Base-by-base conservation (phyloP, 192 early-diverging fungal genomes). In the Backusella psychrophila region DNA sequence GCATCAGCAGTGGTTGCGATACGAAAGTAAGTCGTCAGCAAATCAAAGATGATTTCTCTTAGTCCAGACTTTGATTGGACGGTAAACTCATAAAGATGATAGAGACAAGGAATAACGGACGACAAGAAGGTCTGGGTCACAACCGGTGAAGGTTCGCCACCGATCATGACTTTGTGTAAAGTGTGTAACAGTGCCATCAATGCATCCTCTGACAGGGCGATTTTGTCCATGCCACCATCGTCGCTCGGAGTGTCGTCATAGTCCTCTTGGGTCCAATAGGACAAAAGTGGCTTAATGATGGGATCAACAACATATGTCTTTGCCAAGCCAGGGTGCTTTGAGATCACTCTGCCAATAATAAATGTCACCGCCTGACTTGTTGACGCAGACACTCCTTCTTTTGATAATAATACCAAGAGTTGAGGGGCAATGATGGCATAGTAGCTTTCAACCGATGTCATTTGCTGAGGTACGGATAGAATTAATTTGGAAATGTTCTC, bases 401-500 rank as follows among this genome's bases (percentile, higher is more conserved):
- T 70, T 46, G 44, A 3, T 35, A 79, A 41, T 36, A 79, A 69
- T 9, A 23, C 39, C 53, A 86, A 31, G 31, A 90, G 67, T 44
- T 90, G 90, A 15, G 87, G 81, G 38, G 83, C 78, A 56, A 91
- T 82, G 23, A 76, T 74, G 26, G 79, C 69, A 72, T 86, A 89
- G 77, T 90, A 91, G 19, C 78, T 76, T 77, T 91, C 87, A 23
- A 84, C 77, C 8, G 91, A 92, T 7, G 82, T 75, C 73, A 86
- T 83, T 72, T 91, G 89, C 56, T 75, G 78, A 9, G 91, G 91
- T 17, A 90, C 86, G 21, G 88, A 86, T 7, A 84, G 71, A 8
- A 92, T 86, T 15, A 92, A 49, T 71, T 86, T 83, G 26, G 91
- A 81, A 19, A 92, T 76, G 52, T 83, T 86, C 74, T 90, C 88